Base-by-base conservation (phyloP, 1,284 basidiomycete species). In the Fomitopsis pinicola region DNA sequence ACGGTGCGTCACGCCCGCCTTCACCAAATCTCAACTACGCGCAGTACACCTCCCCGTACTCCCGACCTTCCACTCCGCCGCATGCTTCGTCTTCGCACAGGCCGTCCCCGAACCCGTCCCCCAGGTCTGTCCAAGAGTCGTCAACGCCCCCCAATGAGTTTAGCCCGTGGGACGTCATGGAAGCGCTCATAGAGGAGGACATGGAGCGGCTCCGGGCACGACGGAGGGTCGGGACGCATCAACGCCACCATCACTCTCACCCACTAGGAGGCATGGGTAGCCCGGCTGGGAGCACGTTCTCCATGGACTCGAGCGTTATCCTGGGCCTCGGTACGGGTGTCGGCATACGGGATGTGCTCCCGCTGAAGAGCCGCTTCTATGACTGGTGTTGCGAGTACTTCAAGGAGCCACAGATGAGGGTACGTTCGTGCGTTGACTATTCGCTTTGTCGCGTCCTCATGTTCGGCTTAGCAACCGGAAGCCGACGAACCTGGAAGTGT, bases 341-440 rank as follows among this genome's bases (percentile, higher is more conserved):
- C 15, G 85, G 85, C 4, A 84, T 92, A 55, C 78, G 85, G 54
- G 88, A 92, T 66, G 81, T 85, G 9, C 77, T 99, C 62, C 97
- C 97, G 0, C 77, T 99, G 68, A 95, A 94, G 76, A 95, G 93
- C 70, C 84, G 86, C 2, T 96, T 95, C 75, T 99, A 93, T 72
- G 95, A 97, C 71, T 98, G 95, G 94, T 95, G 94, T 63, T 88
- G 89, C 69, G 96, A 98, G 72, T 98, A 98, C 74, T 99, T 98
- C 79, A 95, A 93, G 64, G 96, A 98, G 75, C 95, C 97, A 4
- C 97, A 97, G 75, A 97, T 98, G 95, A 89, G 94, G 79, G 93
- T 95, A 69, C 68, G 88, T 77, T 8, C 17, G 42, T 46, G 57
- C 22, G 42, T 22, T 57, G 42, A 59, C 42, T 64, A 15, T 28